Conservation (phyloP, 441 rosid genomes). For the Populus trichocarpa region DNA sequence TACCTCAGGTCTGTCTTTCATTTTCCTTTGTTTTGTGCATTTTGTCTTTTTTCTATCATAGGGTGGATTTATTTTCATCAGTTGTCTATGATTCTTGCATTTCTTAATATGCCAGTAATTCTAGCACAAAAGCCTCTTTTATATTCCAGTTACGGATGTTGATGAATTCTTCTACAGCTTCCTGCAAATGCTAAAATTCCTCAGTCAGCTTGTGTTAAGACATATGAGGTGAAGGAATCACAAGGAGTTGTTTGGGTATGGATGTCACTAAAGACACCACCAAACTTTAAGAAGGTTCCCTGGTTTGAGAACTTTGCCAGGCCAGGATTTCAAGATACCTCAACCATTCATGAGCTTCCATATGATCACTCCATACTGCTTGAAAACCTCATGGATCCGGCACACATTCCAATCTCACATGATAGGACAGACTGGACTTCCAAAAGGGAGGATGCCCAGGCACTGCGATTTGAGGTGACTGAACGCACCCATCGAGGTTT, state of each 20-base stretch:
- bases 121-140: conserved; percentile 54
- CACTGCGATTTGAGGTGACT: conserved; percentile 64
- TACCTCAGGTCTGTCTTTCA: conserved; percentile 72
- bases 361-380: conserved; percentile 90
- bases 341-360: conserved; percentile 86
- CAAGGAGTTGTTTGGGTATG: conserved; percentile 95
- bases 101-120: neutral
- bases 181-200: conserved; percentile 81
- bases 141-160: conserved; percentile 33
- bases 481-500: conserved; percentile 75
- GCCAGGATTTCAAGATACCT: conserved; percentile 67
- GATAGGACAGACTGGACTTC: conserved; percentile 87
- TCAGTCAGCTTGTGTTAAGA: conserved; percentile 60
- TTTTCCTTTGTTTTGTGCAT: neutral
- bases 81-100: neutral
- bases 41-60: neutral
- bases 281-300: conserved; percentile 56
- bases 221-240: conserved; percentile 62
- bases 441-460: conserved; percentile 79
- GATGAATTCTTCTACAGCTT: conserved; percentile 65
- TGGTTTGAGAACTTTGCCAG: conserved; percentile 85
- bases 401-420: conserved; percentile 89
- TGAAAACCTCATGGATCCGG: conserved; percentile 96
- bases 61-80: neutral
- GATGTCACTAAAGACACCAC: conserved; percentile 73